A percentile compares a stretch with the other conserved stretches of the same genome.
Evolutionary conservation across 163 green algal species (phyloP).

Genomic region (Botryococcus braunii): DNA sequence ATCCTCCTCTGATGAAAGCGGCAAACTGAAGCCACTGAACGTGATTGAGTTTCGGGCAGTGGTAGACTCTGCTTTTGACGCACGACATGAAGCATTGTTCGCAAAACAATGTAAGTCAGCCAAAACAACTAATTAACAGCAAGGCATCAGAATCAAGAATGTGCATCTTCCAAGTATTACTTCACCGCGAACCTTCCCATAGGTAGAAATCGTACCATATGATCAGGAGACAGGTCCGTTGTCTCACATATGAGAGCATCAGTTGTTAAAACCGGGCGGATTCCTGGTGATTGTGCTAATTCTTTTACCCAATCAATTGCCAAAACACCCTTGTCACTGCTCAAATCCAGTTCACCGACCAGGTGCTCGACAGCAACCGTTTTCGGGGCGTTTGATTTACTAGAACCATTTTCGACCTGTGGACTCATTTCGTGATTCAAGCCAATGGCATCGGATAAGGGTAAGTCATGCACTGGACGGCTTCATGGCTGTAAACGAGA

Average conservation of each 20-base stretch:
- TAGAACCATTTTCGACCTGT: too few species aligned
- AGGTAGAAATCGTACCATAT: constrained; percentile 13
- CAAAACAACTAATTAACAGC: neutral
- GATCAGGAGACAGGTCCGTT: constrained; percentile 14
- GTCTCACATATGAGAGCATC: constrained; percentile 11
- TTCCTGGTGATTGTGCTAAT: neutral
- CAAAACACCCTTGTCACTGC: constrained; percentile 3
- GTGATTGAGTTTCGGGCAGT: too few species aligned
- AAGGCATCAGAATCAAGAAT: neutral
- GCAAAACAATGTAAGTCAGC: neutral
- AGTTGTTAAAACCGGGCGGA: constrained; percentile 11
- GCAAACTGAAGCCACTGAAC: constrained; percentile 28
- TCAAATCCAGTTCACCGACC: neutral
- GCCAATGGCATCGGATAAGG: too few species aligned
- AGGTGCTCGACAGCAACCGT: too few species aligned
- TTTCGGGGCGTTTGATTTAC: too few species aligned
- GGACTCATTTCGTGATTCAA: too few species aligned
- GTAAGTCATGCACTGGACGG: too few species aligned
- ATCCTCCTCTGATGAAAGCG: constrained; percentile 17
- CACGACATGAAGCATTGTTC: too few species aligned
- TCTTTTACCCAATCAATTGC: constrained; percentile 9
- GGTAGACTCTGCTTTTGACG: too few species aligned
- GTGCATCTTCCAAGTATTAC: neutral
- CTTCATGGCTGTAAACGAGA: too few species aligned
- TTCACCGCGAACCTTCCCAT: neutral